Evolutionary conservation across 2,329 filamentous ascomycete species (phyloP), one percentile per base, ranked within the genome.

Genomic region (Alternaria solani): DNA sequence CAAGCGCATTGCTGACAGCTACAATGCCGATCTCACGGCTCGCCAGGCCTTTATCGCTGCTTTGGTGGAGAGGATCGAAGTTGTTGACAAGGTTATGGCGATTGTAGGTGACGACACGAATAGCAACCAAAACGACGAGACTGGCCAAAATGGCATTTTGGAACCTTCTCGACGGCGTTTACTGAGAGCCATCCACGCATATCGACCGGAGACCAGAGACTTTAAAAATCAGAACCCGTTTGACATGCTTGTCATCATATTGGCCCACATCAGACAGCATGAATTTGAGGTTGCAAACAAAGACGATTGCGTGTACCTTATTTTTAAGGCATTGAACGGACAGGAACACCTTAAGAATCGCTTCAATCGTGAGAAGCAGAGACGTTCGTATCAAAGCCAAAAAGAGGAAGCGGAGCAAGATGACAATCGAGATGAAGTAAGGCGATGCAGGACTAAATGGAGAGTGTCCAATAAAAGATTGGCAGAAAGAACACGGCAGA

Each of bases 241-340:
- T 26, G 39, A 65, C 18, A 57, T 70, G 25, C 32, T 73, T 5
- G 28, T 64, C 4, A 57, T 67, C 1, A 59, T 73, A 32, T 59
- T 68, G 41, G 70, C 68, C 1, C 66, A 69, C 26, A 44, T 64
- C n/a, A 47, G 63, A 11, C 51, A 67, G 41, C 57, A 61, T 1
- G 52, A 55, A 3, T 64, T 65, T 14, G 65, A 68, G 20, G 36
- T 72, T 16, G 39, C 28, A 7, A 25, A 11, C 32, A 62, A 69
- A 18, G 47, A 68, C 8, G 61, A 70, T 5, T 16, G 70, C 11
- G 66, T 62, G 30, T 49, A 62, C n/a, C 49, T 54, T 8, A 58
- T 66, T 1, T 59, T 66, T n/a, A 54, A 59, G 41, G 63, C 59
- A 5, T 14, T 73, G 34, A 57, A 47, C 14, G 41, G 47, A 7